A percentile compares a stretch with the other conserved stretches of the same genome.
Evolutionary conservation across 352 stramenopile genomes (phyloP).

Genomic region (Aphanomyces astaci): DNA sequence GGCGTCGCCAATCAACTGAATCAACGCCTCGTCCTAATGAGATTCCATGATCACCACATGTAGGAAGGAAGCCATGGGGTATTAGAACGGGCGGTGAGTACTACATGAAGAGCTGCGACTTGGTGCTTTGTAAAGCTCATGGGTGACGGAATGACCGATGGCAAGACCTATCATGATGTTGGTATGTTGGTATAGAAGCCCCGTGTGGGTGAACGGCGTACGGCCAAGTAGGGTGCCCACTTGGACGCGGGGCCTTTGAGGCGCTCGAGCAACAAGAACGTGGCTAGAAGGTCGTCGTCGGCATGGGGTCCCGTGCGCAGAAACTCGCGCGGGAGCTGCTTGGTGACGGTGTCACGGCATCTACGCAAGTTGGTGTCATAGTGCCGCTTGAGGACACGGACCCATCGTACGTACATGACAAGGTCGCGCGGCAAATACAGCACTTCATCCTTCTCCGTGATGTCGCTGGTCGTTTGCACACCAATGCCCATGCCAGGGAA

Average conservation of each 20-base stretch:
- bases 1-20: background rate
- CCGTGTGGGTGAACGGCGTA: conserved; percentile 31
- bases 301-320: conserved; percentile 30
- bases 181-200: too few species aligned
- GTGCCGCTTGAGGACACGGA: too few species aligned
- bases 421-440: conserved; percentile 19
- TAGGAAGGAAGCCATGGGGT: too few species aligned
- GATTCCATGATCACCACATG: too few species aligned
- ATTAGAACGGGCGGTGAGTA: too few species aligned
- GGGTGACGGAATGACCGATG: conserved; percentile 27
- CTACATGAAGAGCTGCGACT: conserved; percentile 25
- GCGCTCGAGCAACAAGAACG: conserved; percentile 53
- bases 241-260: conserved; percentile 32
- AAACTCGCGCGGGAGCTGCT: conserved; percentile 21
- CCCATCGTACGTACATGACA: conserved; percentile 27
- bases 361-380: conserved; percentile 23
- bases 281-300: conserved; percentile 49
- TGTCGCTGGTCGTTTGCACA: conserved; percentile 14
- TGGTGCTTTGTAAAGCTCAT: conserved; percentile 32
- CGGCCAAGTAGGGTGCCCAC: conserved; percentile 48
- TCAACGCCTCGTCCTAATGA: background rate
- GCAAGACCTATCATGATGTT: conserved; percentile 13
- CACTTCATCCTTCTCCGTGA: conserved; percentile 25
- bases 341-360: conserved; percentile 30
- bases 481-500: conserved; percentile 30